These are phyloP conservation scores for Naumovozyma baii DNA, from an alignment of 805 yeast species.

Conservation along the genomic window DNA sequence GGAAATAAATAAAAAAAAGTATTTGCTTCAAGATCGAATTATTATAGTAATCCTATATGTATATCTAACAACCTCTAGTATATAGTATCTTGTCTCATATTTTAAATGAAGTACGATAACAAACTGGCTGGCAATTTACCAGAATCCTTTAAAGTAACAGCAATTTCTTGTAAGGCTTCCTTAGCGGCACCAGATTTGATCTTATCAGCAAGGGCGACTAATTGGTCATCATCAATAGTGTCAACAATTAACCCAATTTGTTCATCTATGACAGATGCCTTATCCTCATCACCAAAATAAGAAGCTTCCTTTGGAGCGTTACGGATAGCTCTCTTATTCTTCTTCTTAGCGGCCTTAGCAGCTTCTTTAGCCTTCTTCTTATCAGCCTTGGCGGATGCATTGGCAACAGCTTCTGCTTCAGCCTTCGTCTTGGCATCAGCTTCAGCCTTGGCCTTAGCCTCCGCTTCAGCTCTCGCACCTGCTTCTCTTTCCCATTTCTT, in stretches of 20 bases:
- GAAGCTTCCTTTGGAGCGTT: slow-evolving; percentile 69
- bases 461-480: slow-evolving; percentile 94
- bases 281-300: slow-evolving; percentile 73
- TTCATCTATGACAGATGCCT: slow-evolving; percentile 58
- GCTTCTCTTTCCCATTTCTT: slow-evolving; percentile 98
- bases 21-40: too few relatives aligned
- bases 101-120: slow-evolving; percentile 44
- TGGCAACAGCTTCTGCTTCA: slow-evolving; percentile 62
- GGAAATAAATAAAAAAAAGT: too few relatives aligned
- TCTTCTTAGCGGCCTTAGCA: slow-evolving; percentile 84
- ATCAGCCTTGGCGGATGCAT: slow-evolving; percentile 54
- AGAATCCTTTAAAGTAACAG: slow-evolving; percentile 41
- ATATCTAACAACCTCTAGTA: too few relatives aligned
- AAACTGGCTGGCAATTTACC: slow-evolving; percentile 46
- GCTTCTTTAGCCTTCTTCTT: slow-evolving; percentile 94
- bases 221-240: slow-evolving; percentile 66
- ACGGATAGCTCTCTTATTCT: slow-evolving; percentile 86
- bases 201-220: slow-evolving; percentile 65
- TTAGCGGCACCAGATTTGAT: slow-evolving; percentile 50
- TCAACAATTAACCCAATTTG: slow-evolving; percentile 77
- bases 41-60: too few relatives aligned
- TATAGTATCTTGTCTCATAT: too few relatives aligned
- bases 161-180: slow-evolving; percentile 46
- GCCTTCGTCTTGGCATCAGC: slow-evolving; percentile 77
- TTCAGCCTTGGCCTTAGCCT: slow-evolving; percentile 76